Conservation (phyloP, 441 rosid genomes). For the Euphorbia celastroides region DNA sequence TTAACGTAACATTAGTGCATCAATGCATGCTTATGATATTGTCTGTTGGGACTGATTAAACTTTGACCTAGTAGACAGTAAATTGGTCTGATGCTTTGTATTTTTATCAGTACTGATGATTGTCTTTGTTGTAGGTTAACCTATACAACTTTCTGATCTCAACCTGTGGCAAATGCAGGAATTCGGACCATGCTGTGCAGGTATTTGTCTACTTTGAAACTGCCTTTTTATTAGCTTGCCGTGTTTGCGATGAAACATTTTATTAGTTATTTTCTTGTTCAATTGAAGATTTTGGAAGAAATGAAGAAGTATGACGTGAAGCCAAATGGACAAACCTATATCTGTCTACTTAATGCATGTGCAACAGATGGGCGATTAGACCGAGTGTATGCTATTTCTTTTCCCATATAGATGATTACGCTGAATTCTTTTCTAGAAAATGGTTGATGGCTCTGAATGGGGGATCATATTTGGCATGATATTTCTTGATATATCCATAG, state of each 20-base stretch:
- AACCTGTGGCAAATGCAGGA: conserved; percentile 84
- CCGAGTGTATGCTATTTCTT: conserved; percentile 64
- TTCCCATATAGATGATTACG: conserved; percentile 14
- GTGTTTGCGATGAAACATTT: conserved; percentile 2
- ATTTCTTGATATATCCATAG: conserved; percentile 28
- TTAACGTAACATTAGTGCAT: not conserved
- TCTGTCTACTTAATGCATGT: conserved; percentile 78
- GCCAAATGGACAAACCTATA: conserved; percentile 84
- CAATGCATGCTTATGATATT: not conserved
- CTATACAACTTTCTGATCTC: conserved; percentile 84
- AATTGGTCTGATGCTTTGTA: not conserved
- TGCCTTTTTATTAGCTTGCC: not conserved
- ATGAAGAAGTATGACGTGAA: conserved; percentile 87
- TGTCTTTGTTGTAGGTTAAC: conserved; percentile 40
- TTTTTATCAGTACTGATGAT: not conserved
- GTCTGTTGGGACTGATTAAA: not conserved
- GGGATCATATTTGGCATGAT: not conserved
- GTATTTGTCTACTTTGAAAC: conserved; percentile 30
- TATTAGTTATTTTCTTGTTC: conserved; percentile 11
- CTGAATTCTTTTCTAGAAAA: conserved; percentile 10
- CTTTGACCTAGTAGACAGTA: not conserved
- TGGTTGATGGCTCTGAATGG: not conserved
- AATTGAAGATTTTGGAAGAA: conserved; percentile 69
- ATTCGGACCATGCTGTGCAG: conserved; percentile 61
- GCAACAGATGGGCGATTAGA: conserved; percentile 82